Percentiles rank a stretch among this genome's conserved stretches.
These are phyloP conservation scores for Podospora didyma DNA, from an alignment of 495 filamentous ascomycete genomes.

Conservation along the genomic window DNA sequence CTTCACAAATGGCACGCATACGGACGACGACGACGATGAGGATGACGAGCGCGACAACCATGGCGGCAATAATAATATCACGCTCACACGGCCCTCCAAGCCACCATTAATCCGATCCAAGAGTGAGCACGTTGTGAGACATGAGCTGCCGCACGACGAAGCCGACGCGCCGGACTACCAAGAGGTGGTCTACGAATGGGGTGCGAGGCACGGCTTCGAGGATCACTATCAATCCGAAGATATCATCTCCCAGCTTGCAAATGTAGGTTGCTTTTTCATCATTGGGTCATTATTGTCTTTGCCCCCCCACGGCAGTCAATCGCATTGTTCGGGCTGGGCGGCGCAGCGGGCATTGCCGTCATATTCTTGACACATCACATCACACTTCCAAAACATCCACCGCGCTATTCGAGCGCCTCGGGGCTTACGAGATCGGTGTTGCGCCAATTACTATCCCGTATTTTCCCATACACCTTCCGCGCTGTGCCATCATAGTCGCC, in stretches of 20 bases:
- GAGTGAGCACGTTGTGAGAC: constrained; percentile 62
- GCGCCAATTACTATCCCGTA: no score
- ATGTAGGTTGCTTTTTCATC: constrained; percentile 34
- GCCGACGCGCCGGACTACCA: constrained; percentile 32
- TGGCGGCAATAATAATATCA: neutral
- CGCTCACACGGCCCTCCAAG: constrained; percentile 38
- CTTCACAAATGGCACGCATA: constrained; percentile 5
- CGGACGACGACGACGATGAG: constrained; percentile 22
- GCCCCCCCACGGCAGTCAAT: no score
- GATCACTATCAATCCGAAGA: constrained; percentile 67
- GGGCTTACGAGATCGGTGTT: no score
- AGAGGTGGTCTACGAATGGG: constrained; percentile 36
- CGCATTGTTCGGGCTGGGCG: neutral
- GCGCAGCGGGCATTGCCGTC: neutral
- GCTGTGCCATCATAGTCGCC: neutral
- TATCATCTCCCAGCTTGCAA: constrained; percentile 53
- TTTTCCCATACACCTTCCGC: no score
- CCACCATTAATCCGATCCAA: constrained; percentile 62
- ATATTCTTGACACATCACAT: no score
- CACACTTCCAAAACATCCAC: no score
- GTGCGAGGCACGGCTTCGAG: constrained; percentile 63
- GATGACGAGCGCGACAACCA: constrained; percentile 15
- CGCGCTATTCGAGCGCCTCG: no score
- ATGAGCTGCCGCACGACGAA: constrained; percentile 32
- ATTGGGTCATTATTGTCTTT: no score